phyloP scores from a whole-genome alignment of 75 land plant species.

The Sequoiadendron giganteum region DNA sequence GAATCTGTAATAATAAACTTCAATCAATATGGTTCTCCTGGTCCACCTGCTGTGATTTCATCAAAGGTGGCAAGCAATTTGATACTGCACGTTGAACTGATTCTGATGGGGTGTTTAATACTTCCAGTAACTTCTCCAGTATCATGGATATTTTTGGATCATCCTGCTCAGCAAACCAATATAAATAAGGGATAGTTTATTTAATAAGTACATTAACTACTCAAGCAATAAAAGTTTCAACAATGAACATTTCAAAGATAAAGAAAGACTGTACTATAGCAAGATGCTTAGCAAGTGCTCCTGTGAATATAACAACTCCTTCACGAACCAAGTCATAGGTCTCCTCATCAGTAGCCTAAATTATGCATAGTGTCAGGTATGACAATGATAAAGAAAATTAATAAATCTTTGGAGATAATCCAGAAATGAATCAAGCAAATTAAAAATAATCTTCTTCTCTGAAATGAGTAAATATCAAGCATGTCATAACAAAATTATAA shows the following conservation, averaged over 20 bases:
- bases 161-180: constrained; percentile 47
- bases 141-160: constrained; percentile 85
- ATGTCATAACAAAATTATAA: not conserved
- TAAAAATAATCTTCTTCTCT: not conserved
- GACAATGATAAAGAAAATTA: not conserved
- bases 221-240: not conserved
- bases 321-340: constrained; percentile 96
- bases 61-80: constrained; percentile 84
- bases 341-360: constrained; percentile 92
- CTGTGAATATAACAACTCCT: constrained; percentile 97
- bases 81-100: constrained; percentile 98
- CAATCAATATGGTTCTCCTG: not conserved
- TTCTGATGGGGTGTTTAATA: constrained; percentile 97
- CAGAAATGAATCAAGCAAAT: not conserved
- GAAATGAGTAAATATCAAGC: not conserved
- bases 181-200: not conserved
- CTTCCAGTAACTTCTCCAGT: constrained; percentile 92
- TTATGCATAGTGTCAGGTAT: not conserved
- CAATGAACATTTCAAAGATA: not conserved
- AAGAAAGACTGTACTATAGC: constrained; percentile 47
- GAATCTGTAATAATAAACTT: not conserved
- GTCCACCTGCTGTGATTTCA: constrained; percentile 76
- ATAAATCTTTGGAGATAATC: not conserved
- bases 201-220: not conserved
- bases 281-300: constrained; percentile 94